These are phyloP conservation scores for Tulasnella sp. DNA, from an alignment of 768 basidiomycete species.

Conservation along the genomic window DNA sequence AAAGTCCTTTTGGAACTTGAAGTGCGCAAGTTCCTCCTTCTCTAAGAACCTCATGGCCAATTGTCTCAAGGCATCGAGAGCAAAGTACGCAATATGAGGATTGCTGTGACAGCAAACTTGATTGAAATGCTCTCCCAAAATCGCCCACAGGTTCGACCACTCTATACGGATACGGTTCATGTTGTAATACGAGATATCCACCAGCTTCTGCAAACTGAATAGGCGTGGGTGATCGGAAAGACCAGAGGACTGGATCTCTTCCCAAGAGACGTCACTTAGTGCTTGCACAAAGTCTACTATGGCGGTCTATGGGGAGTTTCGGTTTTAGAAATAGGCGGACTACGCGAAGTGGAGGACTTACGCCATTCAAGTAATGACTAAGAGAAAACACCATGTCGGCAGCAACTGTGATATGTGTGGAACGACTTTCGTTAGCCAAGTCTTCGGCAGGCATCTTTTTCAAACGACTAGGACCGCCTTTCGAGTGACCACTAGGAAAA, in stretches of 20 bases:
- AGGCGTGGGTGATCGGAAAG: conserved; percentile 85
- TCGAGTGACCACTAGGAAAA: conserved; percentile 36
- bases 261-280: conserved; percentile 94
- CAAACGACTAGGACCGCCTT: conserved; percentile 12
- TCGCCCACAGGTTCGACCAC: conserved; percentile 97
- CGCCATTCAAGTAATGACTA: conserved; percentile 88
- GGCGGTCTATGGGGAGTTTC: conserved; percentile 47
- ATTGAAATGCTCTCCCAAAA: conserved; percentile 96
- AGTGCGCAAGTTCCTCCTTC: conserved; percentile 94
- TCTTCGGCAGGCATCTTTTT: conserved; percentile 64
- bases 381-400: conserved; percentile 99
- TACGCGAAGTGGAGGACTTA: conserved; percentile 30
- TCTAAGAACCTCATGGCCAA: conserved; percentile 97
- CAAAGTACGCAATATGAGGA: conserved; percentile 91
- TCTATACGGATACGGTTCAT: conserved; percentile 97
- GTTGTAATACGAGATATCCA: conserved; percentile 99
- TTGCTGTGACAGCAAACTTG: conserved; percentile 98
- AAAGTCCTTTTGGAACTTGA: conserved; percentile 99
- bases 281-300: conserved; percentile 97
- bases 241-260: conserved; percentile 96
- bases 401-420: conserved; percentile 95
- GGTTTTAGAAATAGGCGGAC: background rate
- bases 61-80: conserved; percentile 89
- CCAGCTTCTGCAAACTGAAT: conserved; percentile 94
- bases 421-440: conserved; percentile 89